Evolutionary conservation across 2,329 filamentous ascomycete genomes (phyloP), one percentile per base, ranked within the genome.

Genomic region (Neurospora crassa): DNA sequence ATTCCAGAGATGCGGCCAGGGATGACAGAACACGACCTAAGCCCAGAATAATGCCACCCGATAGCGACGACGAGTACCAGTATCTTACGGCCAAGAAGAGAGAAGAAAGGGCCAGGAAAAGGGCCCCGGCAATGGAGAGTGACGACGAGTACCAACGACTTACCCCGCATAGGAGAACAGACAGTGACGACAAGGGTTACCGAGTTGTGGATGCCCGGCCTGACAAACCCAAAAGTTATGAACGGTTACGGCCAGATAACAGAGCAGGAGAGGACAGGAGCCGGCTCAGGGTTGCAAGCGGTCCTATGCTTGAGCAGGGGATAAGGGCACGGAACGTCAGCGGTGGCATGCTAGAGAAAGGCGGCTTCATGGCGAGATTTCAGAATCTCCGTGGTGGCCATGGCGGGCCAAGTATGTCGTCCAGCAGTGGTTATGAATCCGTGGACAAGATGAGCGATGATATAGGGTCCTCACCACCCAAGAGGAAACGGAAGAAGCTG

Each of bases 281-380:
- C 16, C 53, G 53, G 14, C 53, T 63, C 16, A 83, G 91, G 73
- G 84, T 92, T n/a, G 89, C 91, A 24, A 93, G 91, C 73, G 91
- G 90, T 24, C 89, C 89, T 0, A 81, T 91, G 20, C 82, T 91
- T 75, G 91, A 93, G 77, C 91, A 93, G 78, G 91, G 90, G 73
- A 34, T 63, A 18, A 63, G 53, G 53, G 24, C 53, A 63, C 53
- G 53, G 24, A 63, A 63, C 8, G 53, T 76, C 67, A 73, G 75
- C 20, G 75, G 74, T 14, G 70, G 71, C n/a, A 71, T 53, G n/a
- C 68, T 67, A 34, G 71, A 71, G 45, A 80, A 75, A 75, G 82
- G 76, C 79, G 84, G 83, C 83, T 83, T 80, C 81, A 34, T 63
- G 53, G 24, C 53, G 16, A 63, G 53, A 18, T 18, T 63, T 29